Base-by-base conservation (phyloP, 1,284 basidiomycete genomes). In the Cutaneotrichosporon curvatum region DNA sequence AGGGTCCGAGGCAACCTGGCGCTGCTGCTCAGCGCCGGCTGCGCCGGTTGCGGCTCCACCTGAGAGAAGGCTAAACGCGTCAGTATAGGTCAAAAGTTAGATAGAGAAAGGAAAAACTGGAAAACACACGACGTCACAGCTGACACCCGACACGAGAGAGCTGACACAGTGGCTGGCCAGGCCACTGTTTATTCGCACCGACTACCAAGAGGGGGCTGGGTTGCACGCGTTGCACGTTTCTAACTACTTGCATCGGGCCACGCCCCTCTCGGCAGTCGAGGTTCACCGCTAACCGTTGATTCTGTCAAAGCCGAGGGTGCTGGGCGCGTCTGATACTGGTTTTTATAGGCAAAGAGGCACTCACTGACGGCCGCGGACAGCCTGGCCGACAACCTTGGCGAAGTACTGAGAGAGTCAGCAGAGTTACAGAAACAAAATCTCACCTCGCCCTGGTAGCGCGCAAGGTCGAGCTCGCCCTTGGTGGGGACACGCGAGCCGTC, bases 401-500 rank as follows among this genome's bases (percentile, higher is more conserved):
- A 71, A 71, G 57, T 62, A 63, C 65, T 71, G 52, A 1, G n/a
- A n/a, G 12, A 4, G 47, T 47, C 37, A 53, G 46, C 23, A 15
- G 2, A 5, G 19, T 16, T 43, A n/a, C 28, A 39, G 9, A 9
- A 10, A 12, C 15, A 30, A 19, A 30, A 8, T n/a, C 64, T 52
- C 44, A 65, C 67, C 59, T 67, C 61, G 56, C 65, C 86, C 72
- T 87, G 85, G 61, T 78, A 74, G 34, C 68, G 63, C 11, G 83
- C 85, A 22, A 87, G 68, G 54, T 79, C 76, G 53, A 81, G 66
- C 73, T 90, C 87, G 54, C 80, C 76, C 10, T 72, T 61, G 23
- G 75, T 73, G 18, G 86, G 81, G 60, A 25, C 3, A 40, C 83
- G 79, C 28, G 76, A 76, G 43, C 85, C 85, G 59, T 82, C 79